Percentiles rank a stretch among this genome's conserved stretches.
Evolutionary conservation across 164 flowering plant species (phyloP).

Genomic region (Vitis rotundifolia): DNA sequence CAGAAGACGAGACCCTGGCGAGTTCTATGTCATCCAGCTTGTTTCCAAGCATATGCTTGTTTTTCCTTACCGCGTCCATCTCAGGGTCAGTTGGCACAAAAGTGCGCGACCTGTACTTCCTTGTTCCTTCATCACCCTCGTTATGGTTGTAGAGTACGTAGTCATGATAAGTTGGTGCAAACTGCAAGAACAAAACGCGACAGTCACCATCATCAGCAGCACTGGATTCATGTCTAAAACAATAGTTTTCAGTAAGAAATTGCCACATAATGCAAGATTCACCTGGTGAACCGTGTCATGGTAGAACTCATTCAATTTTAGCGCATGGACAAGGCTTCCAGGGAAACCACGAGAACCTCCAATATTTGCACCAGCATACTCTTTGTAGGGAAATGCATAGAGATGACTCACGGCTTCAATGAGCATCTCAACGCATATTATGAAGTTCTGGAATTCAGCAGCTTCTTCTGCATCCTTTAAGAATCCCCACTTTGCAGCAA

Average conservation of each 20-base stretch:
- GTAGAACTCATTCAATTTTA: constrained; percentile 88
- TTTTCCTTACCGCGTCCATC: constrained; percentile 84
- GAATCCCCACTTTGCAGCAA: constrained; percentile 85
- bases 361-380: constrained; percentile 94
- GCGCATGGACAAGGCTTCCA: constrained; percentile 84
- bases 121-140: constrained; percentile 82
- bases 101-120: constrained; percentile 85
- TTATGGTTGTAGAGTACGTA: constrained; percentile 87
- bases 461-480: constrained; percentile 81
- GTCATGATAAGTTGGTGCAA: constrained; percentile 99
- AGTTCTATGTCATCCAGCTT: constrained; percentile 68
- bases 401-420: constrained; percentile 89
- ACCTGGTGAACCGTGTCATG: constrained; percentile 99
- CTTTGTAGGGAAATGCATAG: constrained; percentile 95
- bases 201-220: background rate
- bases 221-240: background rate
- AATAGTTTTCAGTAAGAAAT: background rate
- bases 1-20: constrained; percentile 64
- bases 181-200: constrained; percentile 48
- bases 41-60: constrained; percentile 59
- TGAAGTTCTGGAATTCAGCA: constrained; percentile 81
- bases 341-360: constrained; percentile 64
- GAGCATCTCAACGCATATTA: constrained; percentile 96
- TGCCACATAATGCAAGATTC: background rate
- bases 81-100: constrained; percentile 96